A percentile compares a stretch with the other conserved stretches of the same genome.
These are phyloP conservation scores for Ascocoryne sarcoides DNA, from an alignment of 2,329 filamentous ascomycete genomes.

Conservation along the genomic window DNA sequence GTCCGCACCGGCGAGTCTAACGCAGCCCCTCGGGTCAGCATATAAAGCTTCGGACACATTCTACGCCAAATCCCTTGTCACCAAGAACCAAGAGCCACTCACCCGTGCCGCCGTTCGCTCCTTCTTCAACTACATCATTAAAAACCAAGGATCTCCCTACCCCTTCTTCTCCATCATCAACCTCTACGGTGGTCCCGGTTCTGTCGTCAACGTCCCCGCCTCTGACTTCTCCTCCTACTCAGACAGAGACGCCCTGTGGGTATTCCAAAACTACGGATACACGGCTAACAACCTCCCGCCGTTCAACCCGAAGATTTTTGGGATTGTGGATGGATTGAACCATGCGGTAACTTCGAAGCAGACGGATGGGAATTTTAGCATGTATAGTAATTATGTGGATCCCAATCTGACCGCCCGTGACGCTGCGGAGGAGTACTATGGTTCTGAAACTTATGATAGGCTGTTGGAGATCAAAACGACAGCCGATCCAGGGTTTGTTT, in stretches of 20 bases:
- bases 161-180: slow-evolving; percentile 19
- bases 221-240: slow-evolving; percentile 10
- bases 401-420: slow-evolving; percentile 7
- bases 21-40: slow-evolving; percentile 33
- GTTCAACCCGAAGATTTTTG: slow-evolving; percentile 8
- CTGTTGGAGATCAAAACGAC: slow-evolving; percentile 16
- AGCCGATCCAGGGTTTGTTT: slow-evolving; percentile 15
- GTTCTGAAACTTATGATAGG: slow-evolving; percentile 13
- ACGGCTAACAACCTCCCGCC: slow-evolving; percentile 5
- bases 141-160: slow-evolving; percentile 7
- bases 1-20: slow-evolving; percentile 5
- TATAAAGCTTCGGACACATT: slow-evolving; percentile 38
- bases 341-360: slow-evolving; percentile 14
- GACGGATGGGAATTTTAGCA: slow-evolving; percentile 20
- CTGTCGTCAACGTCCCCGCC: slow-evolving; percentile 12
- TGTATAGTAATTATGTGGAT: slow-evolving; percentile 23
- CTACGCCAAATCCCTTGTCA: slow-evolving; percentile 46
- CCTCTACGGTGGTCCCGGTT: slow-evolving; percentile 16
- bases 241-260: slow-evolving; percentile 15
- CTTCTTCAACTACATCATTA: slow-evolving; percentile 9
- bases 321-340: slow-evolving; percentile 11
- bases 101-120: slow-evolving; percentile 4
- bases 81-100: slow-evolving; percentile 7
- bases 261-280: slow-evolving; percentile 10
- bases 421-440: slow-evolving; percentile 19